Evolutionary conservation across 441 rosid genomes (phyloP).

Genomic region (Hura crepitans): DNA sequence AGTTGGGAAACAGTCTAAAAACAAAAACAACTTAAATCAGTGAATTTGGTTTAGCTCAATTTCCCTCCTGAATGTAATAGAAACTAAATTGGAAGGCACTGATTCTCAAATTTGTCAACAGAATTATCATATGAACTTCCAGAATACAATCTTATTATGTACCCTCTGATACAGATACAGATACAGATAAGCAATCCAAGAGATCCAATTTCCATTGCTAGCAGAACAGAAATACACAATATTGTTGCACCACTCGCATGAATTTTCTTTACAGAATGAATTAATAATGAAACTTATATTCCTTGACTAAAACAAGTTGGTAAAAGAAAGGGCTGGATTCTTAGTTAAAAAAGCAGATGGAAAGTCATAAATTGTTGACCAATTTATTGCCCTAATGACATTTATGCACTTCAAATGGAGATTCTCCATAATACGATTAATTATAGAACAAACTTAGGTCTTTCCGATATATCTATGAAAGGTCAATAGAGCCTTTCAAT

Average conservation of each 20-base stretch:
- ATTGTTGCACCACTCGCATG: neutral
- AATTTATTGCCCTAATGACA: neutral
- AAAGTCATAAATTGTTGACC: neutral
- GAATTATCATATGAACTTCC: neutral
- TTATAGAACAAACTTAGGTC: neutral
- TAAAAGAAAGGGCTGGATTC: neutral
- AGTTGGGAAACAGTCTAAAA: neutral
- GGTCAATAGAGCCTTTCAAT: neutral
- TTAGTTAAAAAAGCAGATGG: neutral
- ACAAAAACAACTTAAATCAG: neutral
- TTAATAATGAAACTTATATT: neutral
- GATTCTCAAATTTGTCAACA: neutral
- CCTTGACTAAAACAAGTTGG: neutral
- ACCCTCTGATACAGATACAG: neutral
- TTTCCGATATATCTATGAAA: neutral
- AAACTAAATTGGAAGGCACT: neutral
- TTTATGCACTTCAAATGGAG: neutral
- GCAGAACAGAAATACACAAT: neutral
- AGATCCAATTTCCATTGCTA: neutral
- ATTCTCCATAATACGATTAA: slow-evolving; percentile 4
- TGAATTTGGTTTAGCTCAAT: neutral
- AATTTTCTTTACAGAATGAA: neutral
- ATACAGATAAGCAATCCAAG: neutral
- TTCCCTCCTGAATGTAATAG: neutral
- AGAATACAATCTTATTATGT: neutral